Evolutionary conservation across 495 filamentous ascomycete genomes (phyloP), one percentile per base, ranked within the genome.

Genomic region (Hyaloscypha finlandica): DNA sequence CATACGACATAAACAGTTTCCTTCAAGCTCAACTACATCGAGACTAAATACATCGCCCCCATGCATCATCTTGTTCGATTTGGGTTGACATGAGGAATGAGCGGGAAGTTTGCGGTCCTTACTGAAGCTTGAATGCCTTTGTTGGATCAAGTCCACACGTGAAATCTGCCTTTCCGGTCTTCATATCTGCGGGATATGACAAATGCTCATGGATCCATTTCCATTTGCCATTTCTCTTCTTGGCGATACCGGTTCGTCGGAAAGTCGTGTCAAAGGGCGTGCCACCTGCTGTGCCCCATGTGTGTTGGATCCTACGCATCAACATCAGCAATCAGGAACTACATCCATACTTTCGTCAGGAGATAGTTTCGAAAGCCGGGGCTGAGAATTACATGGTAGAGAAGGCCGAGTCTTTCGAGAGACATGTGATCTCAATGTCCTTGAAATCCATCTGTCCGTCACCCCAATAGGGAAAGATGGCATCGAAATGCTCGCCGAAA

Each of bases 371-470:
- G 35, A 37, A 37, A 37, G 0, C 25, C 3, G 12, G 3, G 35
- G 35, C 35, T 12, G 35, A 37, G 35, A 37, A 37, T 37, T 37
- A 12, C 35, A 53, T 53, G 51, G 51, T 53, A 20, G 51, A 53
- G 22, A 53, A 53, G 19, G 16, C 16, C 19, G 51, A 53, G 16
- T 53, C 51, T 25, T 53, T 53, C 19, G 51, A 53, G 22, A n/a
- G 51, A n/a, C 16, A 53, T 8, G 51, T 53, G 16, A 53, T 53
- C 51, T 53, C 51, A 25, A 53, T 53, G 19, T 53, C 51, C 51
- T 53, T 53, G 51, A 12, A 53, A 53, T n/a, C 51, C 51, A 53
- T 53, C 51, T n/a, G 51, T n/a, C 51, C 51, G 51, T 53, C 51
- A 25, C 51, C 51, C 51, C 51, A 53, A 16, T 53, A 53, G 1